Evolutionary conservation across 139 green algal species (phyloP), one percentile per base, ranked within the genome.

Genomic region (Picochlorum sp.): DNA sequence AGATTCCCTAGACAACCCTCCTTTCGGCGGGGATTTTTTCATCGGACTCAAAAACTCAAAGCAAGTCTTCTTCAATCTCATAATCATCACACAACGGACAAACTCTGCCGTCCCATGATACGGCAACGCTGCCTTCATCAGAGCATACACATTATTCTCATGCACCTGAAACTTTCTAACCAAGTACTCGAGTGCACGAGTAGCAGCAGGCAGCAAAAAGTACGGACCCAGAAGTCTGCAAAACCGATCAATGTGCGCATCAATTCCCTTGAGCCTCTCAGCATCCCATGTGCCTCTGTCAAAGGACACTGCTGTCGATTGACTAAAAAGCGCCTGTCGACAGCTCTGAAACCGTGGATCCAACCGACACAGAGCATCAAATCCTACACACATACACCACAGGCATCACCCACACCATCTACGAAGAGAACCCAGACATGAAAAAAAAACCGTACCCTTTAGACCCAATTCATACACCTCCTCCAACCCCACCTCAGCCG

Each of bases 41-140:
- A 88, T 84, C 37, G 72, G 77, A 16, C 26, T 57, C 56, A 96
- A 68, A 63, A 85, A 96, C 4, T 67, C 65, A 71, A 78, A 96
- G 14, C 55, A 45, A 1, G 65, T 51, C 30, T 63, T 31, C 26
- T 86, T 67, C 8, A 97, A 66, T 8, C 73, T 59, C 49, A 91
- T 61, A 9, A 80, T 61, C 45, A 87, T 82, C 45, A 95, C 78
- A 63, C 96, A 78, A 11, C 83, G 85, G 31, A 94, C 90, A 78
- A 97, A 97, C 69, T 95, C 77, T 58, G 86, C 78, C 13, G 91
- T 96, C 28, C 74, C 62, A 73, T 97, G 91, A 73, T 91, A 97
- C 1, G 90, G 85, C 60, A 97, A 71, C 7, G 77, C 81, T 3
- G 68, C 77, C 4, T 64, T 31, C 65, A 97, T 71, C 28, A 96